Conservation (phyloP, 495 filamentous ascomycete genomes). For the Pseudotulostoma volvatum region DNA sequence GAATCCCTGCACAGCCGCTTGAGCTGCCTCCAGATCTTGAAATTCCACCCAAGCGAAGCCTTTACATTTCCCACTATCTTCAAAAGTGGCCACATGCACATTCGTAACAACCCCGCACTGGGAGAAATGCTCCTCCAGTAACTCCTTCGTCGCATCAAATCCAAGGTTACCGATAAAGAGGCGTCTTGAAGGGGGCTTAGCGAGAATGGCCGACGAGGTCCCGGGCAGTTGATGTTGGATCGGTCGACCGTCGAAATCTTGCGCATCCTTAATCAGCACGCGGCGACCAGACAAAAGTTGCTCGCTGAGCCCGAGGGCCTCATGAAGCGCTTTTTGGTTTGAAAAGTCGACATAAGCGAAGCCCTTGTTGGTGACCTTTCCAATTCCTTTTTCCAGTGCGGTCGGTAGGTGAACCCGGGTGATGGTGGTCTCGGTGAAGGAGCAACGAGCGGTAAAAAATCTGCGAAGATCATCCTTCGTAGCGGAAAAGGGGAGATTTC, state of each 20-base stretch:
- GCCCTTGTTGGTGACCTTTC: constrained; percentile 55
- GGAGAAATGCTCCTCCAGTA: constrained; percentile 58
- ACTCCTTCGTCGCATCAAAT: constrained; percentile 72
- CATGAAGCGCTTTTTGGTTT: constrained; percentile 43
- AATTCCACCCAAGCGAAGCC: constrained; percentile 93
- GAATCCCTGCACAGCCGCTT: constrained; percentile 69
- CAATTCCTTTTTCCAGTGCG: constrained; percentile 21
- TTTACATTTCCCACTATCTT: constrained; percentile 95
- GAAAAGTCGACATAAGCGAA: constrained; percentile 94
- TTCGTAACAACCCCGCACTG: constrained; percentile 66
- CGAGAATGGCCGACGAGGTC: constrained; percentile 18
- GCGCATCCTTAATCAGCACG: constrained; percentile 82
- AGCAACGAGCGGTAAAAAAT: constrained; percentile 58
- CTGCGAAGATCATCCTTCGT: constrained; percentile 53
- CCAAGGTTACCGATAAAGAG: constrained; percentile 86
- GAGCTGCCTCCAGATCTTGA: constrained; percentile 54
- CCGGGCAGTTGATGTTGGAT: constrained; percentile 35
- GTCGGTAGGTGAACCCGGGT: constrained; percentile 71
- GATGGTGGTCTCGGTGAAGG: constrained; percentile 49
- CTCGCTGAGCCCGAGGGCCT: constrained; percentile 67
- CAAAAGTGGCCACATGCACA: constrained; percentile 82
- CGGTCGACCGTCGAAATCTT: constrained; percentile 67
- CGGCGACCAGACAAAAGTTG: constrained; percentile 55
- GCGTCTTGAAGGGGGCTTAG: constrained; percentile 51
- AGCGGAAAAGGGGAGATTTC: constrained; percentile 72